These are phyloP conservation scores for Blastobotrys terrestris DNA, from an alignment of 805 yeast species.

Conservation along the genomic window DNA sequence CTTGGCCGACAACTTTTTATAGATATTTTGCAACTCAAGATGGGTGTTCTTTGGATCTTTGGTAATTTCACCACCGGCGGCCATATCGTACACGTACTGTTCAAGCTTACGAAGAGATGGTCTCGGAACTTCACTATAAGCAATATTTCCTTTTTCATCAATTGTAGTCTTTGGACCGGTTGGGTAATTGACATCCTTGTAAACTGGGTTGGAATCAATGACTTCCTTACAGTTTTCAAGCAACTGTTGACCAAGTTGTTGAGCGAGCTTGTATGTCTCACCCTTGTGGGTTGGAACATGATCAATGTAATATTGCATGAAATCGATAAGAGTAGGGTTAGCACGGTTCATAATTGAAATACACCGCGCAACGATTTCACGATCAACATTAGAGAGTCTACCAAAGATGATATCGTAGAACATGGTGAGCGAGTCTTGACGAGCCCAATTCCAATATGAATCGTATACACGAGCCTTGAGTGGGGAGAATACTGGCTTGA, in stretches of 20 bases:
- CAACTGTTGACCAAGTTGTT: slow-evolving; percentile 83
- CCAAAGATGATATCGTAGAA: slow-evolving; percentile 96
- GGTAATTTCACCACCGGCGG: slow-evolving; percentile 85
- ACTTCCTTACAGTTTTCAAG: slow-evolving; percentile 94
- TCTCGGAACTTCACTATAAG: slow-evolving; percentile 79
- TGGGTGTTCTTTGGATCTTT: slow-evolving; percentile 65
- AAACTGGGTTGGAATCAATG: slow-evolving; percentile 73
- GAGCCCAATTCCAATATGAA: slow-evolving; percentile 99
- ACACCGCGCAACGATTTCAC: slow-evolving; percentile 95
- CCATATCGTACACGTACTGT: slow-evolving; percentile 94
- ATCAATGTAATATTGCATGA: slow-evolving; percentile 92
- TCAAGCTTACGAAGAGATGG: slow-evolving; percentile 90
- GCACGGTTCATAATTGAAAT: slow-evolving; percentile 97
- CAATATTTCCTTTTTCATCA: slow-evolving; percentile 81
- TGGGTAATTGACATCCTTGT: slow-evolving; percentile 90
- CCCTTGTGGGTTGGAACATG: slow-evolving; percentile 82
- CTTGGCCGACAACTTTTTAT: slow-evolving; percentile 74
- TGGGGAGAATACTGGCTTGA: slow-evolving; percentile 82
- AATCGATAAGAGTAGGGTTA: slow-evolving; percentile 84
- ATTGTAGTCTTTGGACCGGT: slow-evolving; percentile 91
- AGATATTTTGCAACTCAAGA: slow-evolving; percentile 78
- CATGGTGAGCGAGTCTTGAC: slow-evolving; percentile 91
- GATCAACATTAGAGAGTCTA: slow-evolving; percentile 78
- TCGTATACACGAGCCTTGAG: slow-evolving; percentile 94
- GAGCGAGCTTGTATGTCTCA: slow-evolving; percentile 87